A percentile compares a stretch with the other conserved stretches of the same genome.
Conservation (phyloP, 768 basidiomycete species). For the Rhodotorula diobovata region DNA sequence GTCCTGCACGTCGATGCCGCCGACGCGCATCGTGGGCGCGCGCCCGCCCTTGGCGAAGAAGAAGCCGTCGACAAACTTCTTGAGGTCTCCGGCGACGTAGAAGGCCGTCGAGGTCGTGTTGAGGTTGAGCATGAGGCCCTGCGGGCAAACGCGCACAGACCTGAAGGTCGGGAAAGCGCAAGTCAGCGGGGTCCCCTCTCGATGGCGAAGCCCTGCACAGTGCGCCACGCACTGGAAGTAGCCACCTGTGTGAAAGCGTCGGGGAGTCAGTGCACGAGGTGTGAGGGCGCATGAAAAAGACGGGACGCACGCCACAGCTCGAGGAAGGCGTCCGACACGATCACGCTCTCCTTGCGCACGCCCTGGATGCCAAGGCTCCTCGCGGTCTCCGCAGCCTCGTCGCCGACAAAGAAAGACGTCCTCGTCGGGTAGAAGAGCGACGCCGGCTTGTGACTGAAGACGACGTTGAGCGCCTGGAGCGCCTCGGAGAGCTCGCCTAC, state of each 20-base stretch:
- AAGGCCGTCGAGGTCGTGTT: conserved; percentile 20
- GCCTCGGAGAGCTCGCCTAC: neutral
- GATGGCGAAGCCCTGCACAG: neutral
- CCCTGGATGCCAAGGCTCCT: neutral
- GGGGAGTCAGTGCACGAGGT: neutral
- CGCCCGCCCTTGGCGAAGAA: neutral
- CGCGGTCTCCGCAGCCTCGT: conserved; percentile 1
- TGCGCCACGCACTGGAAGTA: neutral
- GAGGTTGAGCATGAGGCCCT: conserved; percentile 11
- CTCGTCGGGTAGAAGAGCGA: neutral
- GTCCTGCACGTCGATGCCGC: neutral
- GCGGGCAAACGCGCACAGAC: conserved; percentile 3
- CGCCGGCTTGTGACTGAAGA: neutral
- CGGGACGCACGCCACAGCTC: conserved; percentile 15
- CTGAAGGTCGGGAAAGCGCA: neutral
- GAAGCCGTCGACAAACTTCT: neutral
- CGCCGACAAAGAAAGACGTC: neutral
- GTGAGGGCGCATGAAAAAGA: neutral
- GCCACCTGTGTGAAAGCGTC: neutral
- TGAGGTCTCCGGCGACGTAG: neutral
- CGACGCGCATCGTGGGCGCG: neutral
- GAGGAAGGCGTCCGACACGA: neutral
- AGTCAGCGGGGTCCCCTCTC: neutral
- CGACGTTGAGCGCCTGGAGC: conserved; percentile 3
- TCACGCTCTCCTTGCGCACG: neutral